A percentile compares a stretch with the other conserved stretches of the same genome.
These are phyloP conservation scores for Stagonosporopsis rhizophila DNA, from an alignment of 2,329 filamentous ascomycete species.

Conservation along the genomic window DNA sequence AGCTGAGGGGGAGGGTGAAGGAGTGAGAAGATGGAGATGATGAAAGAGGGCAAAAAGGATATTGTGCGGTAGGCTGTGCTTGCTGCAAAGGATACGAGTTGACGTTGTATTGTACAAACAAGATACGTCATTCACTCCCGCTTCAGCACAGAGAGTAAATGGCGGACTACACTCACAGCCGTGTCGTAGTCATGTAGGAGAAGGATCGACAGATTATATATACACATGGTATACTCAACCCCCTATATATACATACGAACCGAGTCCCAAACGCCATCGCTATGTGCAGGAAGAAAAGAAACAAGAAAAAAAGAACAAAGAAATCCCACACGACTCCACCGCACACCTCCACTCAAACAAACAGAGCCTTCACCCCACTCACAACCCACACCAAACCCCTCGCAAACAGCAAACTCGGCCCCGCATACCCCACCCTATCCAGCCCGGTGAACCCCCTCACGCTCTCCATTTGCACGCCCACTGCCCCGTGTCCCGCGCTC, in stretches of 20 bases:
- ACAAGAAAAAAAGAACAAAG: neutral
- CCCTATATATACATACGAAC: neutral
- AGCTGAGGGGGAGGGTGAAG: neutral
- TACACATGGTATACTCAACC: neutral
- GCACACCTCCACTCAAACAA: conserved; percentile 16
- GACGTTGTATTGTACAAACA: too few species aligned
- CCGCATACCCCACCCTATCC: conserved; percentile 30
- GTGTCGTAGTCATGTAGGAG: too few species aligned
- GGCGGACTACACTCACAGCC: too few species aligned
- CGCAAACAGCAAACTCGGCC: conserved; percentile 37
- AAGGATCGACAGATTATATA: too few species aligned
- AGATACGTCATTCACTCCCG: too few species aligned
- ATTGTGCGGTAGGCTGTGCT: too few species aligned
- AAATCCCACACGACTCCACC: neutral
- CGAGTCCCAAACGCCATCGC: conserved; percentile 7
- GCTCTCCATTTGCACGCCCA: neutral
- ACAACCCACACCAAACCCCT: conserved; percentile 35
- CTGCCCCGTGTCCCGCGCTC: neutral
- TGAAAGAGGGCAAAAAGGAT: neutral
- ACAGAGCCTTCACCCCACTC: conserved; percentile 26
- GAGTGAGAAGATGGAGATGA: neutral
- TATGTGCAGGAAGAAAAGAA: conserved; percentile 3
- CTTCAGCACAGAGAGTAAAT: too few species aligned
- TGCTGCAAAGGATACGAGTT: too few species aligned
- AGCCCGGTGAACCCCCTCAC: conserved; percentile 9